These are phyloP conservation scores for Alnus glutinosa DNA, from an alignment of 306 rosid species.

Conservation along the genomic window DNA sequence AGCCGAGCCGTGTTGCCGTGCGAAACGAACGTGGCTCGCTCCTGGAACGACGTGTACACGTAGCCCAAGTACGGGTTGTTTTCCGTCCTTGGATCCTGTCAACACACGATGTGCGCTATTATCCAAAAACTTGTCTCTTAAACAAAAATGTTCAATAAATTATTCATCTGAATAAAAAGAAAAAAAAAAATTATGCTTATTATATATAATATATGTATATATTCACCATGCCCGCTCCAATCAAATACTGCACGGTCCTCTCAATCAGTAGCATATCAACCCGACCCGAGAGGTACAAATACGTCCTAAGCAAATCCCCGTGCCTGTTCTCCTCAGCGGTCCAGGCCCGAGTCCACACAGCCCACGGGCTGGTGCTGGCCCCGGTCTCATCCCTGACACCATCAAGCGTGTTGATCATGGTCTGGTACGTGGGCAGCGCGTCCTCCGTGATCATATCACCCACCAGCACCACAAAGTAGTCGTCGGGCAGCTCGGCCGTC, in stretches of 20 bases:
- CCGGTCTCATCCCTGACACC: conserved; percentile 66
- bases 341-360: conserved; percentile 77
- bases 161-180: too few relatives aligned
- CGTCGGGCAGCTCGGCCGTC: conserved; percentile 63
- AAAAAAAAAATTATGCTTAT: too few relatives aligned
- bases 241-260: conserved; percentile 64
- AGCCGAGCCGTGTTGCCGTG: conserved; percentile 80
- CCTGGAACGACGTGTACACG: conserved; percentile 75
- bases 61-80: conserved; percentile 77
- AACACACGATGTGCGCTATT: not conserved
- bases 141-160: too few relatives aligned
- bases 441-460: conserved; percentile 84
- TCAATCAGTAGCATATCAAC: conserved; percentile 82
- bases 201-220: too few relatives aligned
- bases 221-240: conserved; percentile 74
- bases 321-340: conserved; percentile 84
- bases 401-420: conserved; percentile 64
- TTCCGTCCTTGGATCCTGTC: conserved; percentile 61
- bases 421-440: conserved; percentile 83
- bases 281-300: conserved; percentile 73
- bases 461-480: conserved; percentile 67
- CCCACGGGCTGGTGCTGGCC: conserved; percentile 69
- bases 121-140: too few relatives aligned
- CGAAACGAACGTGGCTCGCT: conserved; percentile 65
- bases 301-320: conserved; percentile 71